Evolutionary conservation across 805 yeast genomes (phyloP).

Genomic region (Wickerhamiella alocasiicola): DNA sequence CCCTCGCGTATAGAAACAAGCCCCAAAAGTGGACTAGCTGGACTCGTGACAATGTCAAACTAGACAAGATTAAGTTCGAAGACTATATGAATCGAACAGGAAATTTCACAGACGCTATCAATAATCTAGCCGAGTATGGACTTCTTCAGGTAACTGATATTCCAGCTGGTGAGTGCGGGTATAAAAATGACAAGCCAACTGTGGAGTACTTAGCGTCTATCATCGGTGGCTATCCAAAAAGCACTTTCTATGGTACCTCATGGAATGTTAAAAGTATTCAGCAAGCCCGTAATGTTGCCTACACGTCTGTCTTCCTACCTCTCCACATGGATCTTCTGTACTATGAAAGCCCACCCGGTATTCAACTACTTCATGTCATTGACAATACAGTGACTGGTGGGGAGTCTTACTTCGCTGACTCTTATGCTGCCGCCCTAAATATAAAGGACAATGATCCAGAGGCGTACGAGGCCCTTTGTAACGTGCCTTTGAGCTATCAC

Average conservation of each 20-base stretch:
- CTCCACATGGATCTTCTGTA: conserved; percentile 68
- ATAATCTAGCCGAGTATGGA: conserved; percentile 43
- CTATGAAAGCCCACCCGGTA: conserved; percentile 72
- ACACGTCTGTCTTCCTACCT: conserved; percentile 51
- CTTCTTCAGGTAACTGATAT: conserved; percentile 41
- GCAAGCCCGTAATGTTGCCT: conserved; percentile 56
- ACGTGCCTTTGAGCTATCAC: conserved; percentile 56
- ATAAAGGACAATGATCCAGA: conserved; percentile 45
- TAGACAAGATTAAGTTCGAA: conserved; percentile 28
- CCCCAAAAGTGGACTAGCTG: conserved; percentile 8
- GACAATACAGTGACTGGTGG: conserved; percentile 43
- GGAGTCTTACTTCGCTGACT: conserved; percentile 56
- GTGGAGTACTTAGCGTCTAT: conserved; percentile 38
- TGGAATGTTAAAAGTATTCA: conserved; percentile 50
- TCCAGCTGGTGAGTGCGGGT: conserved; percentile 31
- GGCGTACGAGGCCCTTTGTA: conserved; percentile 49
- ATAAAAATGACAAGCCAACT: conserved; percentile 9
- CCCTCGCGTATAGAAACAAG: conserved; percentile 27
- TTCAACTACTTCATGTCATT: conserved; percentile 51
- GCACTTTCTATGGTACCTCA: conserved; percentile 58
- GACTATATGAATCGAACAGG: conserved; percentile 32
- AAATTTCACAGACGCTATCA: conserved; percentile 31
- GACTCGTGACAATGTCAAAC: conserved; percentile 19
- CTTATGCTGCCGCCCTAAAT: conserved; percentile 48
- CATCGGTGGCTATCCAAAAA: conserved; percentile 50